Evolutionary conservation across 2,329 filamentous ascomycete genomes (phyloP), one percentile per base, ranked within the genome.

Genomic region (Beauveria sp.): DNA sequence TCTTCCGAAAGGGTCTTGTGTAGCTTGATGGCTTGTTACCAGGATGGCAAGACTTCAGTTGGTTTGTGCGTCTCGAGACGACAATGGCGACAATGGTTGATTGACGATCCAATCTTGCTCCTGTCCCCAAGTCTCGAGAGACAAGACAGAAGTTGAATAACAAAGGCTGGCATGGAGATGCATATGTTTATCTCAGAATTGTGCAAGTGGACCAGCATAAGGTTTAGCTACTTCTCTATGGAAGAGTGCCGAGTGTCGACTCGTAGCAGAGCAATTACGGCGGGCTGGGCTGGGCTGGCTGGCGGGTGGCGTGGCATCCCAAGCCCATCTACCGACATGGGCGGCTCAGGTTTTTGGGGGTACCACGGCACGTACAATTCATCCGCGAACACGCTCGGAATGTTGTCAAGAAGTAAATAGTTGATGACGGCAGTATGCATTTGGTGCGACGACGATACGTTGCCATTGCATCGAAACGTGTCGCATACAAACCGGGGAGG

Each of bases 291-390:
- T 28, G 5, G 48, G 48, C 28, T 48, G 43, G 55, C 55, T 58
- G 55, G 22, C 40, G 57, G 40, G 57, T 60, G 49, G 57, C 57
- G 57, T 60, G 57, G 49, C 22, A 53, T 60, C 14, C 22, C 22
- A 46, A 34, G 43, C 49, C 57, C 28, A 60, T 60, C 57, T 60
- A 53, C 57, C 57, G 57, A 53, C 57, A 53, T 60, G 24, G 48
- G 38, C 46, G 45, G 26, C 34, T 22, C 40, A 50, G 38, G 24
- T 46, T 60, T 60, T 60, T 52, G 49, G 49, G 57, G 57, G 57
- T 40, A 52, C 40, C 26, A 43, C 34, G 34, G 34, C 16, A 38
- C 34, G 34, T 38, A 16, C 12, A 6, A 16, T 38, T 38, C 34
- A 38, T 38, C 34, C 12, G 34, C 34, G 12, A 38, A 16, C 34